Evolutionary conservation across 2,329 filamentous ascomycete genomes (phyloP).

Genomic region (Colletotrichum sp.): DNA sequence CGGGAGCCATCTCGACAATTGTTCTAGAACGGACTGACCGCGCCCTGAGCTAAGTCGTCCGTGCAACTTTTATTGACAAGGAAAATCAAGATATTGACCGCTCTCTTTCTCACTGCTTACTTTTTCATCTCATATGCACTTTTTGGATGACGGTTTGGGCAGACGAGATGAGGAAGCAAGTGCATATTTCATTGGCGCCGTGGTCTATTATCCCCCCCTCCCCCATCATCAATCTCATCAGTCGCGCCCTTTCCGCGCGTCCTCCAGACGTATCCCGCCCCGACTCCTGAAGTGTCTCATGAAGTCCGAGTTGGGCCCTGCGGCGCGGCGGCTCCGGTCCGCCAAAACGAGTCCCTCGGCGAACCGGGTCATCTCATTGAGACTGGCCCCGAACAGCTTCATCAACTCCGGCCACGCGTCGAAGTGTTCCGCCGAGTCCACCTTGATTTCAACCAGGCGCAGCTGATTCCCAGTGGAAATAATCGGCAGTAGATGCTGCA

Average conservation of each 20-base stretch:
- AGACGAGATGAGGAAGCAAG: not conserved
- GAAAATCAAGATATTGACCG: not conserved
- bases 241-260: constrained; percentile 7
- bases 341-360: constrained; percentile 12
- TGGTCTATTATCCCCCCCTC: not conserved
- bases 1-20: not conserved
- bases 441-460: constrained; percentile 21
- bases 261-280: constrained; percentile 14
- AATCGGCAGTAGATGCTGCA: constrained; percentile 17
- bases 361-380: constrained; percentile 15
- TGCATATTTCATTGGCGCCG: not conserved
- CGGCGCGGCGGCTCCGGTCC: constrained; percentile 13
- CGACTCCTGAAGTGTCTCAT: constrained; percentile 17
- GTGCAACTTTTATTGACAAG: not conserved
- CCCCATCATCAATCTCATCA: not conserved
- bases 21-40: constrained; percentile 2
- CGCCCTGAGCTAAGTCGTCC: not conserved
- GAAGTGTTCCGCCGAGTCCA: constrained; percentile 20
- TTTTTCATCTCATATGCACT: not conserved
- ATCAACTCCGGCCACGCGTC: constrained; percentile 21
- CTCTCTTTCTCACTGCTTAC: not conserved
- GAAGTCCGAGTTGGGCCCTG: constrained; percentile 13
- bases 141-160: not conserved
- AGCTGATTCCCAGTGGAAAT: constrained; percentile 19
- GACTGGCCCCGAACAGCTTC: constrained; percentile 19